These are phyloP conservation scores for Thalassiosira mediterranea DNA, from an alignment of 352 stramenopile species.

Conservation along the genomic window DNA sequence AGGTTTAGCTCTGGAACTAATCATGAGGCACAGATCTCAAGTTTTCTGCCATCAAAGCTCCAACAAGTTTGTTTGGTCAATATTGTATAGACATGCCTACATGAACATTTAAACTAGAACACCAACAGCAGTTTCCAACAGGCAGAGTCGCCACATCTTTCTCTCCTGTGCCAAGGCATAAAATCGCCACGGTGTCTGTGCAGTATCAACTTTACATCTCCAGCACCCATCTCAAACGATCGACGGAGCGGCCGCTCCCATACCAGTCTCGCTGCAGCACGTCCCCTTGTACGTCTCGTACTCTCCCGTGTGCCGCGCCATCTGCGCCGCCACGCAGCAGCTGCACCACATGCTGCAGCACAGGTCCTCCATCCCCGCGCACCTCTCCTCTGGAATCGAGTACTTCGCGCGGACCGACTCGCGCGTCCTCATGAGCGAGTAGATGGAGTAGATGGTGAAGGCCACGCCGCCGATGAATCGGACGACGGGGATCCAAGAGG, in stretches of 20 bases:
- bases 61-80: no score
- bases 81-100: no score
- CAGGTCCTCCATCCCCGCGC: conserved; percentile 74
- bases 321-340: conserved; percentile 77
- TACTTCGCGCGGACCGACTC: conserved; percentile 67
- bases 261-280: conserved; percentile 66
- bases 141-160: no score
- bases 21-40: no score
- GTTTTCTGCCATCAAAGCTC: no score
- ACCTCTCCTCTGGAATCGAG: conserved; percentile 75
- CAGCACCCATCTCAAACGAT: neutral
- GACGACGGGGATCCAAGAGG: conserved; percentile 49
- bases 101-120: no score
- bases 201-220: no score
- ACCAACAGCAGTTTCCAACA: no score
- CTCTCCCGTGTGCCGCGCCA: conserved; percentile 81
- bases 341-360: conserved; percentile 74
- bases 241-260: conserved; percentile 55
- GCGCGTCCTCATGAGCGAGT: conserved; percentile 64
- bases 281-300: conserved; percentile 80
- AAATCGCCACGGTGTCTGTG: no score
- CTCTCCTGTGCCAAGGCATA: no score
- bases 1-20: no score
- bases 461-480: conserved; percentile 60
- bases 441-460: conserved; percentile 76